phyloP scores from a whole-genome alignment of 2,329 filamentous ascomycete genomes.

The Hypoxylon sp. region DNA sequence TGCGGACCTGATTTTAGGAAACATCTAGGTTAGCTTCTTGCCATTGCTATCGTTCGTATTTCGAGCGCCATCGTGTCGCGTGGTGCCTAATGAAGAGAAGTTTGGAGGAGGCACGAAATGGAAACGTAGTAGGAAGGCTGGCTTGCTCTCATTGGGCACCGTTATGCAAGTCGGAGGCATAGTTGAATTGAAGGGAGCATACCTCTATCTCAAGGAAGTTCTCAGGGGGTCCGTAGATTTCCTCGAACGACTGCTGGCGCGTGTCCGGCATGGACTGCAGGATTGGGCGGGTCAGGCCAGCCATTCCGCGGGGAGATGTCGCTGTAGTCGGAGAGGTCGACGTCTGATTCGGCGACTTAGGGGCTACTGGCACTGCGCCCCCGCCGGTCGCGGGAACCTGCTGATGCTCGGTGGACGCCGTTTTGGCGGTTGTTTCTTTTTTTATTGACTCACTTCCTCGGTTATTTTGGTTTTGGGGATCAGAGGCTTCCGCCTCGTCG shows the following conservation, averaged over 20 bases:
- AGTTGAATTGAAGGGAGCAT: conserved; percentile 43
- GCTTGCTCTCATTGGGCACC: conserved; percentile 1
- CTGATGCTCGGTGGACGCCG: conserved; percentile 49
- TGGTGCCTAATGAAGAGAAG: conserved; percentile 3
- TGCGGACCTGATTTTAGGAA: conserved; percentile 76
- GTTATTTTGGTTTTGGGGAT: conserved; percentile 1
- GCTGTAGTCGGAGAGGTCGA: conserved; percentile 20
- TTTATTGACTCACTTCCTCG: conserved; percentile 20
- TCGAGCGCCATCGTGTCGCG: conserved; percentile 22
- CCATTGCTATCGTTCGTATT: not conserved
- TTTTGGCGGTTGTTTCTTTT: conserved; percentile 45
- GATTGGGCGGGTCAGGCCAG: conserved; percentile 63
- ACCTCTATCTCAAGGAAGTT: conserved; percentile 99
- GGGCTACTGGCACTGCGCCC: conserved; percentile 40
- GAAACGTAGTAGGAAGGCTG: not conserved
- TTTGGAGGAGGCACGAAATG: conserved; percentile 10
- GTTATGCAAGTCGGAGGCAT: not conserved
- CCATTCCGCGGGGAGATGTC: conserved; percentile 48
- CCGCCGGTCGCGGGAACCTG: conserved; percentile 38
- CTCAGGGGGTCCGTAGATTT: conserved; percentile 98
- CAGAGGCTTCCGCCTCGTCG: conserved; percentile 33
- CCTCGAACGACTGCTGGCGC: conserved; percentile 95
- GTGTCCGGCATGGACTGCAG: conserved; percentile 78
- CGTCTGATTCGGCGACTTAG: conserved; percentile 44
- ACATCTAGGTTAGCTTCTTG: conserved; percentile 11